Conservation (phyloP, 495 filamentous ascomycete genomes). For the Schizothecium vesticola region DNA sequence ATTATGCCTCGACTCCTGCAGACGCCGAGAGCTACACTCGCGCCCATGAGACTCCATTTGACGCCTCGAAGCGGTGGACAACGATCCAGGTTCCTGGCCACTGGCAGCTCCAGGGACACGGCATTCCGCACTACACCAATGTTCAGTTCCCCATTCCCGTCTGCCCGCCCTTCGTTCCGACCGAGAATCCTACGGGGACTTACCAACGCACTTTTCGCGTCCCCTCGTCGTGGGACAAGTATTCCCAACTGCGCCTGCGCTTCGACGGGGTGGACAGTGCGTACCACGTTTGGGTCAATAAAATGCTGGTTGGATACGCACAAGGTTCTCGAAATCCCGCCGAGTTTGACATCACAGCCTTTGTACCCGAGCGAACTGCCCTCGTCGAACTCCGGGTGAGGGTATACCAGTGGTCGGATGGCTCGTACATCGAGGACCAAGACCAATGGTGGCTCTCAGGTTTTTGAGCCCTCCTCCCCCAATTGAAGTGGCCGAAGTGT, state of each 20-base stretch:
- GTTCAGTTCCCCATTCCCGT: conserved; percentile 56
- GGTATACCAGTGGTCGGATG: conserved; percentile 57
- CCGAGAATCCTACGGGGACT: conserved; percentile 56
- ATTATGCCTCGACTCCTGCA: conserved; percentile 42
- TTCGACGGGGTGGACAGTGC: conserved; percentile 66
- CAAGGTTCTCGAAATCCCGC: conserved; percentile 59
- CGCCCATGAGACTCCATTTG: too few species aligned
- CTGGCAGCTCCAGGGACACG: conserved; percentile 63
- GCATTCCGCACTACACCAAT: conserved; percentile 58
- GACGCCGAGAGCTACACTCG: conserved; percentile 37
- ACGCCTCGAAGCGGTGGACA: conserved; percentile 41
- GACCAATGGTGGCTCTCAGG: conserved; percentile 55
- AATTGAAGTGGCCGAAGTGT: too few species aligned
- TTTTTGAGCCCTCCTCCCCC: conserved; percentile 17
- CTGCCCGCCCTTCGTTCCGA: conserved; percentile 52
- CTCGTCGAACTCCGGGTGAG: conserved; percentile 51
- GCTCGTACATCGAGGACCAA: conserved; percentile 61
- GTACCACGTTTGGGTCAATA: conserved; percentile 61
- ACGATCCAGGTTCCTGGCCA: conserved; percentile 54
- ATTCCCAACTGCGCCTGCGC: conserved; percentile 48
- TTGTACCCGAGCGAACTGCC: conserved; percentile 30
- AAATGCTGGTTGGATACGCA: conserved; percentile 52
- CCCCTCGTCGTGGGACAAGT: conserved; percentile 29
- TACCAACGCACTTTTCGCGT: conserved; percentile 53
- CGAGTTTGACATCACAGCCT: conserved; percentile 55